Conservation (phyloP, 2,329 filamentous ascomycete genomes). For the Colletotrichum eleusines region DNA sequence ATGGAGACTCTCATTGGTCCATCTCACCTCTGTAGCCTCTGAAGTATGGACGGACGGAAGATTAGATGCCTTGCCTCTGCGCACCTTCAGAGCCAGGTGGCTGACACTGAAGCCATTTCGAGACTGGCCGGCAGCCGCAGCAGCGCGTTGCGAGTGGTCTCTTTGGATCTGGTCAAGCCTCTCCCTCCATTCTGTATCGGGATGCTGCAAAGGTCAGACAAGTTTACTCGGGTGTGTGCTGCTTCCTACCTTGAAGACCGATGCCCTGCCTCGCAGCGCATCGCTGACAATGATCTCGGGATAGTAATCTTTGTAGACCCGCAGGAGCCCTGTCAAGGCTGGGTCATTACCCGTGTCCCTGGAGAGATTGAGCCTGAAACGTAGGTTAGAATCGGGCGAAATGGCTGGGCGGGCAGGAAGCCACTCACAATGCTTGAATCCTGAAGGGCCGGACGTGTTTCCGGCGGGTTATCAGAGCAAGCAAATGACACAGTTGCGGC, state of each 20-base stretch:
- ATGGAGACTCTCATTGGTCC: background rate
- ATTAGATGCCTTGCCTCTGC: constrained; percentile 61
- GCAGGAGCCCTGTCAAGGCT: constrained; percentile 77
- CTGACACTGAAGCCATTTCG: constrained; percentile 74
- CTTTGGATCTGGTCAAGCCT: constrained; percentile 77
- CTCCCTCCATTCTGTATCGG: constrained; percentile 80
- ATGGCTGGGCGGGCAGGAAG: background rate
- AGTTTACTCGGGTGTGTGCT: constrained; percentile 10
- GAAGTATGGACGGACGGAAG: constrained; percentile 81
- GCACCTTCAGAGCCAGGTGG: constrained; percentile 55
- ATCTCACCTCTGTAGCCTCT: constrained; percentile 73
- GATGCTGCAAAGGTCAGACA: constrained; percentile 66
- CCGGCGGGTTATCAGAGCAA: constrained; percentile 82
- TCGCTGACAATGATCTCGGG: constrained; percentile 87
- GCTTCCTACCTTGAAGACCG: constrained; percentile 67
- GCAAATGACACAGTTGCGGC: constrained; percentile 77
- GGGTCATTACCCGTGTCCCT: constrained; percentile 78
- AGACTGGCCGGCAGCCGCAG: constrained; percentile 51
- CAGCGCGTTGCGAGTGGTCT: constrained; percentile 61
- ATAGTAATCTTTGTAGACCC: constrained; percentile 92
- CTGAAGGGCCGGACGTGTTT: constrained; percentile 87
- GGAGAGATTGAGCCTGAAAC: constrained; percentile 65
- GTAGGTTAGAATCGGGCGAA: constrained; percentile 6
- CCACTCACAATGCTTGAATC: constrained; percentile 77
- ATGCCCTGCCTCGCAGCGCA: constrained; percentile 69